These are phyloP conservation scores for Monosporozyma servazzii DNA, from an alignment of 805 yeast genomes.

Conservation along the genomic window DNA sequence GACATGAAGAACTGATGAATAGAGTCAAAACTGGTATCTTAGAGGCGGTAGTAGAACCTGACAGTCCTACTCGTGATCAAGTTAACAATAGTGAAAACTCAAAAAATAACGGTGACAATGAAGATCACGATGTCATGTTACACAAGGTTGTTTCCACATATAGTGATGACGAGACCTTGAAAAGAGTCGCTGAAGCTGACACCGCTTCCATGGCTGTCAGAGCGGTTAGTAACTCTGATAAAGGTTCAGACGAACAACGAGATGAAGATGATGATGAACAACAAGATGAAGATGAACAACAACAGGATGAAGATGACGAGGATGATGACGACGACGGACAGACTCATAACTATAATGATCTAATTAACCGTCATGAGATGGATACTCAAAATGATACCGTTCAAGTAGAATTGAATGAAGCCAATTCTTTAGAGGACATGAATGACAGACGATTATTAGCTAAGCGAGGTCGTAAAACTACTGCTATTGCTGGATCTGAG, in stretches of 20 bases:
- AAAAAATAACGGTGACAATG: not conserved
- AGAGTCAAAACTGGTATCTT: not conserved
- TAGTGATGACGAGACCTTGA: not conserved
- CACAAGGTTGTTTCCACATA: slow-evolving; percentile 1
- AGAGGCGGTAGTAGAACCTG: not conserved
- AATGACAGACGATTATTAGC: slow-evolving; percentile 5
- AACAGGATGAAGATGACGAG: not conserved
- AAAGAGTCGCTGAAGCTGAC: not conserved
- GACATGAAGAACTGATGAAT: not conserved
- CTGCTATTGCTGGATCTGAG: slow-evolving; percentile 24
- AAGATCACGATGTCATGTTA: not conserved
- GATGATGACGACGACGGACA: slow-evolving; percentile 1
- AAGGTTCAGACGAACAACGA: slow-evolving; percentile 7
- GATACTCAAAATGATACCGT: slow-evolving; percentile 2
- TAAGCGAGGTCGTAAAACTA: slow-evolving; percentile 24
- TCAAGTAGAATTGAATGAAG: slow-evolving; percentile 5
- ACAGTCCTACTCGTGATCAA: slow-evolving; percentile 2
- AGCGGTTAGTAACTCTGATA: not conserved
- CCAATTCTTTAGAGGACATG: not conserved
- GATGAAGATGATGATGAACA: not conserved
- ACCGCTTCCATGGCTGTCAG: not conserved
- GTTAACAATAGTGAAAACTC: slow-evolving; percentile 3
- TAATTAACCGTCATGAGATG: slow-evolving; percentile 1
- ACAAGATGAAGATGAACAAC: slow-evolving; percentile 7
- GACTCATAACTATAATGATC: not conserved